A percentile compares a stretch with the other conserved stretches of the same genome.
phyloP scores from a whole-genome alignment of 2,329 filamentous ascomycete species.

The Penicillium sp. region DNA sequence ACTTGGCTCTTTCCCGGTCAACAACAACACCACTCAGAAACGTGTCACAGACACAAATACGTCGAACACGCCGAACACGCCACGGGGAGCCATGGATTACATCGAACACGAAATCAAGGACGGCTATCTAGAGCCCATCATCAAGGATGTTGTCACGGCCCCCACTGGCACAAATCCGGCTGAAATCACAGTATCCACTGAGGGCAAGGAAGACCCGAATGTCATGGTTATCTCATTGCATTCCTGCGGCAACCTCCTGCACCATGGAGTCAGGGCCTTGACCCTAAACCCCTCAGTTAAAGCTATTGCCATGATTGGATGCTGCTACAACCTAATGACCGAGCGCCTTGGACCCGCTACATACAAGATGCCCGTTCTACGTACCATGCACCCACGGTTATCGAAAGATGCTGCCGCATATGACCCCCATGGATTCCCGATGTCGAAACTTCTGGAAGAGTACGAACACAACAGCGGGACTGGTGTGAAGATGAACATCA shows the following conservation, averaged over 20 bases:
- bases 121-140: conserved; percentile 48
- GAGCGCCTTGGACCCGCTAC: conserved; percentile 86
- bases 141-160: conserved; percentile 40
- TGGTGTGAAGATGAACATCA: conserved; percentile 89
- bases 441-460: conserved; percentile 73
- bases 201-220: conserved; percentile 28
- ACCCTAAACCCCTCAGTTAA: conserved; percentile 81
- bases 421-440: conserved; percentile 92
- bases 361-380: conserved; percentile 79
- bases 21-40: conserved; percentile 16
- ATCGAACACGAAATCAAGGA: conserved; percentile 52
- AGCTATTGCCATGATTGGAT: conserved; percentile 94
- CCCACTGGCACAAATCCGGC: conserved; percentile 7
- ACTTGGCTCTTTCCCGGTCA: conserved; percentile 24
- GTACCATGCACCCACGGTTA: conserved; percentile 74
- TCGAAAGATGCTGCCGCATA: conserved; percentile 70
- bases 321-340: conserved; percentile 96
- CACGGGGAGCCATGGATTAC: conserved; percentile 47
- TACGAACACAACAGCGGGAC: conserved; percentile 58
- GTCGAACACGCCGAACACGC: conserved; percentile 25
- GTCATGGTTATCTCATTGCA: conserved; percentile 94
- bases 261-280: conserved; percentile 88
- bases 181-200: not conserved
- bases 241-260: conserved; percentile 96
- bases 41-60: conserved; percentile 22